Evolutionary conservation across 106 monocot genomes (phyloP).

Genomic region (Ottelia alismoides): DNA sequence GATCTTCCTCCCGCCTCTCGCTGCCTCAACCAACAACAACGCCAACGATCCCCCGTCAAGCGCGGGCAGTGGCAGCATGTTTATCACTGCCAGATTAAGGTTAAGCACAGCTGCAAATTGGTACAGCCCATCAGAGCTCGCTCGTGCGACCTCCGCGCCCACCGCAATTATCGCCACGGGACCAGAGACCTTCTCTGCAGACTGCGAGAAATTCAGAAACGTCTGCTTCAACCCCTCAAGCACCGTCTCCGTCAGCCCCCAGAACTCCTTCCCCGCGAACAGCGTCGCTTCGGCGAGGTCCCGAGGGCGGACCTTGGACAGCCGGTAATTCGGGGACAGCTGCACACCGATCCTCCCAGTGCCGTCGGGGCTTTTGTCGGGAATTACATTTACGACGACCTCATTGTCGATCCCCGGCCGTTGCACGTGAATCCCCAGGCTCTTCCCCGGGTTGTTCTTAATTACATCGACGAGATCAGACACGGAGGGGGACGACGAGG

Average conservation of each 20-base stretch:
- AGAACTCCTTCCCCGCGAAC: constrained; percentile 50
- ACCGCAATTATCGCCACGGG: constrained; percentile 94
- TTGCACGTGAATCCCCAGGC: constrained; percentile 25
- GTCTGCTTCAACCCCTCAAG: constrained; percentile 84
- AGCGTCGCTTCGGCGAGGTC: constrained; percentile 33
- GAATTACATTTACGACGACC: constrained; percentile 30
- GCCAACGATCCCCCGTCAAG: constrained; percentile 87
- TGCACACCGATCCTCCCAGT: constrained; percentile 80
- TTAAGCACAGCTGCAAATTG: constrained; percentile 90
- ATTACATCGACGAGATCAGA: constrained; percentile 56
- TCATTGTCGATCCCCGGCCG: neutral
- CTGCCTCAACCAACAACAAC: constrained; percentile 67
- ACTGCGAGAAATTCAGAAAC: constrained; percentile 73
- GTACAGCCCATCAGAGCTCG: constrained; percentile 70
- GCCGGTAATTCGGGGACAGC: constrained; percentile 58
- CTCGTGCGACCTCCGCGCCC: constrained; percentile 82
- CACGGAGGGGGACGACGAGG: constrained; percentile 23
- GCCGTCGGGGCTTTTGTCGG: constrained; percentile 55
- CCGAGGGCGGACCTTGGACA: constrained; percentile 30
- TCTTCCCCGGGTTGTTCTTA: constrained; percentile 35
- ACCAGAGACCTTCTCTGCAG: constrained; percentile 77
- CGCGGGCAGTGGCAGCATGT: constrained; percentile 81
- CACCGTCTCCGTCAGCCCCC: constrained; percentile 28
- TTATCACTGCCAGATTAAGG: constrained; percentile 78
- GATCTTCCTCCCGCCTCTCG: constrained; percentile 72